These are phyloP conservation scores for Boechera stricta DNA, from an alignment of 345 rosid genomes.

Conservation along the genomic window DNA sequence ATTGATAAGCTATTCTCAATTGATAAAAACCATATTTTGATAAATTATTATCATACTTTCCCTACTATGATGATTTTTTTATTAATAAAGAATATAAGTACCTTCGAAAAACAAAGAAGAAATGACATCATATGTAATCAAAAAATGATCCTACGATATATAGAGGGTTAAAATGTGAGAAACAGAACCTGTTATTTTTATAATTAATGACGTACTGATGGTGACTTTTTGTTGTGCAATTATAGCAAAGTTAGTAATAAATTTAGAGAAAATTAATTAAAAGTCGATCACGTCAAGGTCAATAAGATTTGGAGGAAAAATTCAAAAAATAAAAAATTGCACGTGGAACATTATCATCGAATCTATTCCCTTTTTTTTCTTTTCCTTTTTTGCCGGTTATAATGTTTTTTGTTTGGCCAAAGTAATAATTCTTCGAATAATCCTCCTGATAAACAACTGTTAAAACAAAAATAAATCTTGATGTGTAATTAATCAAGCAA, in stretches of 20 bases:
- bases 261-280: background rate
- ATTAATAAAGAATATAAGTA: background rate
- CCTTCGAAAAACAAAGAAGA: background rate
- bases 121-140: background rate
- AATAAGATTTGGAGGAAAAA: slow-evolving; percentile 26
- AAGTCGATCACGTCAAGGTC: slow-evolving; percentile 34
- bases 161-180: background rate
- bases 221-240: slow-evolving; percentile 5
- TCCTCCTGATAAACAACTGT: slow-evolving; percentile 5
- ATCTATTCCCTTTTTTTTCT: background rate
- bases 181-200: background rate
- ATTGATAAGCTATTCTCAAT: background rate
- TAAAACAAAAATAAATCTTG: background rate
- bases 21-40: no score
- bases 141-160: background rate
- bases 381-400: background rate
- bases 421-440: slow-evolving; percentile 18
- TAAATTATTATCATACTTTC: background rate
- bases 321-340: background rate
- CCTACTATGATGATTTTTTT: background rate
- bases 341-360: slow-evolving; percentile 38
- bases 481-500: background rate
- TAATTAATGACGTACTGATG: slow-evolving; percentile 14
- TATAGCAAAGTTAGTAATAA: background rate
- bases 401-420: slow-evolving; percentile 5